Conservation (phyloP, 768 basidiomycete genomes). For the Amanita muscaria region DNA sequence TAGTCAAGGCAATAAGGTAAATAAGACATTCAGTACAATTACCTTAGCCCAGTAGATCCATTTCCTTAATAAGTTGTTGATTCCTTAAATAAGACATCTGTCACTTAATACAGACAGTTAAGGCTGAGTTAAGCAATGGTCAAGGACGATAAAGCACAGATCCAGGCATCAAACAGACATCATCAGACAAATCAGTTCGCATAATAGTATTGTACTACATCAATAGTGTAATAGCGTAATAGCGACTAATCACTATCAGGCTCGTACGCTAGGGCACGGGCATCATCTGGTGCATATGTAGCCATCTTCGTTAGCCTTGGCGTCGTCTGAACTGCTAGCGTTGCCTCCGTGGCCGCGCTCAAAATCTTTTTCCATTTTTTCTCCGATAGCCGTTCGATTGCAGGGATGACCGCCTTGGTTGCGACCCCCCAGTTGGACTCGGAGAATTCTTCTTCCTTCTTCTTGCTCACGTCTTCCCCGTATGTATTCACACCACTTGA, state of each 20-base stretch:
- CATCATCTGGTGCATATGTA: not conserved
- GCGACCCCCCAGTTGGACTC: not conserved
- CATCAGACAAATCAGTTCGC: too few relatives aligned
- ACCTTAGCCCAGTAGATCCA: too few relatives aligned
- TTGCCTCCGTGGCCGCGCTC: not conserved
- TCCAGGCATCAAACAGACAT: too few relatives aligned
- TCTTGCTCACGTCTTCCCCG: not conserved
- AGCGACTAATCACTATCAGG: not conserved
- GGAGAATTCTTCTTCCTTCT: not conserved
- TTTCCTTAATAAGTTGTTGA: too few relatives aligned
- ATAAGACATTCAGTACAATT: too few relatives aligned
- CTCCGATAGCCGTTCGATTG: not conserved
- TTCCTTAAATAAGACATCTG: too few relatives aligned
- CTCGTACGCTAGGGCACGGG: not conserved
- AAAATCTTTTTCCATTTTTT: not conserved
- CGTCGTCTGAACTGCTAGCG: not conserved
- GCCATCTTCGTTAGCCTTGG: not conserved
- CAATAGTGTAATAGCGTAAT: too few relatives aligned
- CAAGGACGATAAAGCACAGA: too few relatives aligned
- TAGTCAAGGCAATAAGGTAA: too few relatives aligned
- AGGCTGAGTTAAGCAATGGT: too few relatives aligned
- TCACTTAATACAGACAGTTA: too few relatives aligned
- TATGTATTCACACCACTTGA: not conserved
- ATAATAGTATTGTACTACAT: too few relatives aligned
- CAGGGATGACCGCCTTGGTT: not conserved